A percentile compares a stretch with the other conserved stretches of the same genome.
These are phyloP conservation scores for Gentiana macrophylla DNA, from an alignment of 257 asterid genomes.

Conservation along the genomic window DNA sequence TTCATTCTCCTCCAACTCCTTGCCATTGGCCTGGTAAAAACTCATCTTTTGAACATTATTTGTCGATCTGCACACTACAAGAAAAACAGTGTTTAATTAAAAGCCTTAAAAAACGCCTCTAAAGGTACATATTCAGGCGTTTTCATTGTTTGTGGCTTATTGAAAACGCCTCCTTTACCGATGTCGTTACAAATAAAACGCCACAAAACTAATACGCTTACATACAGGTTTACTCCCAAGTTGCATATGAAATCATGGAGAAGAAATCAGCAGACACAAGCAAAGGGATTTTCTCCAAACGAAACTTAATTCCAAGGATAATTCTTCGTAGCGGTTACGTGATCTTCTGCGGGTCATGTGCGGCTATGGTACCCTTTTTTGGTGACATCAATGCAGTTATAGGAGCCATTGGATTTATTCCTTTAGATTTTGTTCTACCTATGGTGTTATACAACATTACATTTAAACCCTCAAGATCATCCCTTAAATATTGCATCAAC, in stretches of 20 bases:
- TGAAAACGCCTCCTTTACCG: no score
- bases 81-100: no score
- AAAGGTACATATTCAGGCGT: no score
- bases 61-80: no score
- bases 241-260: slow-evolving; percentile 93
- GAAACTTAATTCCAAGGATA: slow-evolving; percentile 81
- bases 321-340: slow-evolving; percentile 62
- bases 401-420: slow-evolving; percentile 95
- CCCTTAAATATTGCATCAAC: slow-evolving; percentile 56
- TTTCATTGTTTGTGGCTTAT: no score
- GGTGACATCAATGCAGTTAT: slow-evolving; percentile 82
- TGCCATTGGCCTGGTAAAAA: slow-evolving; percentile 76
- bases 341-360: slow-evolving; percentile 63
- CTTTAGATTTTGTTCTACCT: slow-evolving; percentile 84
- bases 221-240: slow-evolving; percentile 84
- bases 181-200: no score
- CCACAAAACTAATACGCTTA: no score
- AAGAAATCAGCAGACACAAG: slow-evolving; percentile 78
- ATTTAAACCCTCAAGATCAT: slow-evolving; percentile 44
- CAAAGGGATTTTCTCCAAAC: slow-evolving; percentile 54
- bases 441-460: slow-evolving; percentile 93
- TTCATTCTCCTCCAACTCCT: slow-evolving; percentile 68
- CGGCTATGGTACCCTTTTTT: slow-evolving; percentile 95
- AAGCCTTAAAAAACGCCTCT: no score
- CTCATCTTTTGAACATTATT: neutral